Evolutionary conservation across 2,329 filamentous ascomycete genomes (phyloP).

Genomic region (Exophiala phaeomuriformis): DNA sequence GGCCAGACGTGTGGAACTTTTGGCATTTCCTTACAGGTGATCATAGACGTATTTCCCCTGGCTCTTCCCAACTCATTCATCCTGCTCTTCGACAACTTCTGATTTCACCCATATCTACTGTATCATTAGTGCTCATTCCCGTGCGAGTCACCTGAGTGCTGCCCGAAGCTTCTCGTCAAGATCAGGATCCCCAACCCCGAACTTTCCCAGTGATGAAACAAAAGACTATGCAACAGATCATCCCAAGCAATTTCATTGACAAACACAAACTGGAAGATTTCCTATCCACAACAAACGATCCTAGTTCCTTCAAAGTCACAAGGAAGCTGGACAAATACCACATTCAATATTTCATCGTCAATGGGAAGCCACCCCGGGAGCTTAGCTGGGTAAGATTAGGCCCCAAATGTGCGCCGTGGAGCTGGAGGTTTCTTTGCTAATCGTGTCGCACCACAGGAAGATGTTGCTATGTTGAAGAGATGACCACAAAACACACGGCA

Average conservation of each 20-base stretch:
- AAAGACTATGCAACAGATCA: background rate
- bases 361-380: background rate
- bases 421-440: background rate
- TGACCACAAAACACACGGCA: background rate
- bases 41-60: too few relatives aligned
- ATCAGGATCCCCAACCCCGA: background rate
- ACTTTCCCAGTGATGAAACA: background rate
- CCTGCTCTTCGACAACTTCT: too few relatives aligned
- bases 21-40: too few relatives aligned
- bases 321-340: background rate
- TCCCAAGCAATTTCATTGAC: background rate
- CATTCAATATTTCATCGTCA: background rate
- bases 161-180: too few relatives aligned
- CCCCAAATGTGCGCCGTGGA: background rate
- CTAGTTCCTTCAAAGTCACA: background rate
- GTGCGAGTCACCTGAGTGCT: too few relatives aligned
- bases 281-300: background rate
- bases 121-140: too few relatives aligned
- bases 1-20: too few relatives aligned
- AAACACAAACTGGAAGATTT: background rate
- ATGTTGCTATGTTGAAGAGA: background rate
- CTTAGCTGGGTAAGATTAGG: background rate
- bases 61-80: too few relatives aligned
- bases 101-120: too few relatives aligned
- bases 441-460: background rate